A percentile compares a stretch with the other conserved stretches of the same genome.
phyloP scores from a whole-genome alignment of 345 rosid genomes.

The Populus simonii region DNA sequence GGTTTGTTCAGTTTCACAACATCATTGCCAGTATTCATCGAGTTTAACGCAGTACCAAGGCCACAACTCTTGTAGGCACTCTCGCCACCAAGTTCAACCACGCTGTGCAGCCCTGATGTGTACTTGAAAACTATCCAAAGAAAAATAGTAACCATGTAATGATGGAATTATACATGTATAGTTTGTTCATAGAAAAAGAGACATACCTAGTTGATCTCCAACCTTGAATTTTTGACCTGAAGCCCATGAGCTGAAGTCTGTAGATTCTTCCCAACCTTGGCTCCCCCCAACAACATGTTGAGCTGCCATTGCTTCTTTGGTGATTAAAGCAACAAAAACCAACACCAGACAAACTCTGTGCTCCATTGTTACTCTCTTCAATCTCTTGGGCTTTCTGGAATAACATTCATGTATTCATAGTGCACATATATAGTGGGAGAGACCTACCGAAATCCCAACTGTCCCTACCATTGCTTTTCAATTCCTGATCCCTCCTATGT shows the following conservation, averaged over 20 bases:
- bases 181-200: not conserved
- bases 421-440: slow-evolving; percentile 16
- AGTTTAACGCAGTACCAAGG: slow-evolving; percentile 58
- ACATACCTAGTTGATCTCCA: slow-evolving; percentile 76
- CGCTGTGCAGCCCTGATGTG: slow-evolving; percentile 71
- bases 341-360: slow-evolving; percentile 27
- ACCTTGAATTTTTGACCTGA: slow-evolving; percentile 65
- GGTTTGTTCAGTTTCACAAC: slow-evolving; percentile 62
- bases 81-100: slow-evolving; percentile 69
- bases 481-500: not conserved
- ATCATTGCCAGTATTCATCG: slow-evolving; percentile 68
- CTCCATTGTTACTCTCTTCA: slow-evolving; percentile 18
- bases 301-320: slow-evolving; percentile 39
- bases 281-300: slow-evolving; percentile 78
- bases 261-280: slow-evolving; percentile 85
- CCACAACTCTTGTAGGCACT: slow-evolving; percentile 76
- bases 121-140: slow-evolving; percentile 66
- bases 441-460: not conserved
- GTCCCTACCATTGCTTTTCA: slow-evolving; percentile 7
- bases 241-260: slow-evolving; percentile 70
- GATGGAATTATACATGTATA: not conserved
- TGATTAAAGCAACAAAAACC: slow-evolving; percentile 35
- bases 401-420: not conserved
- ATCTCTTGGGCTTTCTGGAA: not conserved
- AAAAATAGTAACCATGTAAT: not conserved